Evolutionary conservation across 23 red algal species (phyloP).

Genomic region (Pyropia haitanensis): DNA sequence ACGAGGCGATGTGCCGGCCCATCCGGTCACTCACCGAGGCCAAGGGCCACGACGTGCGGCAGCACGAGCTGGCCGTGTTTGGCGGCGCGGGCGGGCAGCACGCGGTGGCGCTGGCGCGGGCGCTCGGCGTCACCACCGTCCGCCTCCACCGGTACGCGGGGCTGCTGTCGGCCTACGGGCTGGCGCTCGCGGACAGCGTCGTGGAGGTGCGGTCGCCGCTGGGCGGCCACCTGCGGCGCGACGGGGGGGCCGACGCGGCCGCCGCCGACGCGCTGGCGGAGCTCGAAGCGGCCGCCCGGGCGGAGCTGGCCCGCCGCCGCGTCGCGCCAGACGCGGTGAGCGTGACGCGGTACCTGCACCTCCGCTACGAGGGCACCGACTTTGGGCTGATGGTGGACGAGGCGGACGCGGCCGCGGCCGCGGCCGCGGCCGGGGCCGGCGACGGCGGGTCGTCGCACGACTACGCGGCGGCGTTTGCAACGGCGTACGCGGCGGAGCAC

Average conservation of each 20-base stretch:
- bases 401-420: slow-evolving; percentile 1
- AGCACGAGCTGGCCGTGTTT: slow-evolving; percentile 87
- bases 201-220: slow-evolving; percentile 72
- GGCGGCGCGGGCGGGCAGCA: slow-evolving; percentile 98
- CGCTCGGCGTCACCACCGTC: slow-evolving; percentile 72
- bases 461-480: slow-evolving; percentile 41
- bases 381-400: slow-evolving; percentile 79
- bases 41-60: slow-evolving; percentile 72
- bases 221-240: not conserved
- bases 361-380: slow-evolving; percentile 94
- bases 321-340: slow-evolving; percentile 17
- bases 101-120: slow-evolving; percentile 76
- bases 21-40: slow-evolving; percentile 93
- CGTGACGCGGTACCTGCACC: slow-evolving; percentile 64
- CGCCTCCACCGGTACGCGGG: slow-evolving; percentile 91
- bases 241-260: no score
- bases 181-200: slow-evolving; percentile 84
- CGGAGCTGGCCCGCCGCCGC: slow-evolving; percentile 1
- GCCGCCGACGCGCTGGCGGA: no score
- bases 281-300: not conserved
- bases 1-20: slow-evolving; percentile 98
- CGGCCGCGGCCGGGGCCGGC: not conserved
- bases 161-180: slow-evolving; percentile 93
- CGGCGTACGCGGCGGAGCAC: slow-evolving; percentile 67
- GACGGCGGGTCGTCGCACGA: not conserved